Conservation (phyloP, 2,329 filamentous ascomycete species). For the Alternaria brassicae region DNA sequence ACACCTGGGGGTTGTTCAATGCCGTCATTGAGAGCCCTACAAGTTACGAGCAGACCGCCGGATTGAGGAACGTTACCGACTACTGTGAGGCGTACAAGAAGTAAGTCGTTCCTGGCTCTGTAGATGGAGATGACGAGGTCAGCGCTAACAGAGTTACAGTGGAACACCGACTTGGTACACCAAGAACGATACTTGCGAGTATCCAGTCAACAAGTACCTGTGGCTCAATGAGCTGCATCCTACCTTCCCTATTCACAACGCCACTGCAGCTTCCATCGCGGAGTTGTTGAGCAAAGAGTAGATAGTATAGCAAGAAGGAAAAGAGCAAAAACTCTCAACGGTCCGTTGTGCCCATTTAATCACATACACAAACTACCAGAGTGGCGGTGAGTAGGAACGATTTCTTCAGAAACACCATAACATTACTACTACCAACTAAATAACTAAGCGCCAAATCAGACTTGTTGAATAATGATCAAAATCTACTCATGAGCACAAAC, state of each 20-base stretch:
- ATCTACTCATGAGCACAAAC: not conserved
- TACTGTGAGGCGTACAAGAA: slow-evolving; percentile 64
- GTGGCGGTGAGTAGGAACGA: not conserved
- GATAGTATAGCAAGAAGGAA: not conserved
- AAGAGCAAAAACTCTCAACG: not conserved
- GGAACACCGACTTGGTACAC: slow-evolving; percentile 51
- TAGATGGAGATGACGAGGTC: not conserved
- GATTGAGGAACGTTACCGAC: slow-evolving; percentile 62
- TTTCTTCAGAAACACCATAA: not conserved
- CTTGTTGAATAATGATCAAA: not conserved
- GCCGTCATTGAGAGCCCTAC: slow-evolving; percentile 61
- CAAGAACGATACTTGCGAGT: slow-evolving; percentile 55
- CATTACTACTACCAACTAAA: not conserved
- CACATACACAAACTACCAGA: not conserved
- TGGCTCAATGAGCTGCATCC: slow-evolving; percentile 71
- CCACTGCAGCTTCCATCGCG: slow-evolving; percentile 57
- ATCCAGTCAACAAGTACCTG: slow-evolving; percentile 68
- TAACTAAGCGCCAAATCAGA: not conserved
- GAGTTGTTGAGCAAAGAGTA: slow-evolving; percentile 26
- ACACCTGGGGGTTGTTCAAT: slow-evolving; percentile 61
- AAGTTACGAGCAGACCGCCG: slow-evolving; percentile 59
- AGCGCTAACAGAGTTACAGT: slow-evolving; percentile 25
- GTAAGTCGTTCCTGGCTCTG: slow-evolving; percentile 29
- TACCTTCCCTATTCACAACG: slow-evolving; percentile 68
- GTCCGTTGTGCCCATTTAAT: not conserved